Conservation (phyloP, 1,284 basidiomycete genomes). For the Marasmius oreades region DNA sequence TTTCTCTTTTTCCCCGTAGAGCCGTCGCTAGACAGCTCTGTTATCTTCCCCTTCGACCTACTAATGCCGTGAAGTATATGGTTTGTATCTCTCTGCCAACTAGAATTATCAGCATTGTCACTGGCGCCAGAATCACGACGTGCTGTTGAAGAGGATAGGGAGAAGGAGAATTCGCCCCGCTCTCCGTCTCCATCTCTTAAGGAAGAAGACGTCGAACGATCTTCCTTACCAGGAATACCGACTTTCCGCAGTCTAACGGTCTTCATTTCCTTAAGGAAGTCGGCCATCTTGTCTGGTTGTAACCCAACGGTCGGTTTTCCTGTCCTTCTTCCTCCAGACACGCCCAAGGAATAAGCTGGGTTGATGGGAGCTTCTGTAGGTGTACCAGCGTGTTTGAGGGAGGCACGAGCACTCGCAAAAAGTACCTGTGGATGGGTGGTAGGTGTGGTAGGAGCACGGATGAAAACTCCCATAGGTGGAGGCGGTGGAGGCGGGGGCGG, state of each 20-base stretch:
- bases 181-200: not conserved
- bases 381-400: conserved; percentile 53
- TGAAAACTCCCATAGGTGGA: conserved; percentile 23
- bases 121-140: not conserved
- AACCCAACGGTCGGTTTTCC: conserved; percentile 68
- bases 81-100: not conserved
- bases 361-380: conserved; percentile 68
- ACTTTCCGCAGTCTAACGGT: conserved; percentile 62
- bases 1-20: not conserved
- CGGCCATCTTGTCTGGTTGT: conserved; percentile 74
- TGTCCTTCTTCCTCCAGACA: conserved; percentile 30
- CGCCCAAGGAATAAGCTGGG: conserved; percentile 22
- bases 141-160: not conserved
- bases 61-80: not conserved
- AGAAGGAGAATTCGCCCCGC: not conserved
- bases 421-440: conserved; percentile 32
- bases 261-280: conserved; percentile 76
- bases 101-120: not conserved
- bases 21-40: not conserved
- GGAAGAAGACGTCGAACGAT: conserved; percentile 4
- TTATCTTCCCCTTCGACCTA: not conserved
- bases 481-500: conserved; percentile 46
- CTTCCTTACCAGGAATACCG: conserved; percentile 7
- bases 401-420: conserved; percentile 57
- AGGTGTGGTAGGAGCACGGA: conserved; percentile 29